Percentiles rank a stretch among this genome's conserved stretches.
Conservation (phyloP, 192 early-diverging fungal species). For the Oehlia diaphana region DNA sequence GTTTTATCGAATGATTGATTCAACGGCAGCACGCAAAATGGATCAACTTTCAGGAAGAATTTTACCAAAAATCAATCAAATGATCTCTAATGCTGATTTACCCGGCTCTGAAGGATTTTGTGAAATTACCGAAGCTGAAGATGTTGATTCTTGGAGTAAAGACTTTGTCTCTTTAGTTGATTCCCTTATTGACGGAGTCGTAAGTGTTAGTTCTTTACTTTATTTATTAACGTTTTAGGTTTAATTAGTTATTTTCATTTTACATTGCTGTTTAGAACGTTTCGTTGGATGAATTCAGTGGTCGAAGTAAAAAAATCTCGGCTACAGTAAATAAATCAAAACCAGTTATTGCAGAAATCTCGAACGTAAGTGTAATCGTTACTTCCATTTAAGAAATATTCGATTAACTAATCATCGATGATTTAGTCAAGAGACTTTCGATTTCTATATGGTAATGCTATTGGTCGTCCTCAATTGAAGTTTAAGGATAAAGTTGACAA, state of each 20-base stretch:
- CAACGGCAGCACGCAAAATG: background rate
- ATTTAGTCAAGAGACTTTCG: slow-evolving; percentile 22
- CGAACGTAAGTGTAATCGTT: slow-evolving; percentile 18
- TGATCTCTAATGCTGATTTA: slow-evolving; percentile 2
- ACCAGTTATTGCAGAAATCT: slow-evolving; percentile 48
- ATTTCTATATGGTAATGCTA: slow-evolving; percentile 68
- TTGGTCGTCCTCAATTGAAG: slow-evolving; percentile 81
- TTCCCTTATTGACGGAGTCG: background rate
- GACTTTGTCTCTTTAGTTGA: slow-evolving; percentile 1
- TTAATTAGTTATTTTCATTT: background rate
- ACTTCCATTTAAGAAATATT: background rate
- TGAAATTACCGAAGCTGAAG: background rate
- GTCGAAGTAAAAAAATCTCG: slow-evolving; percentile 41
- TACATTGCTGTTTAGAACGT: slow-evolving; percentile 41
- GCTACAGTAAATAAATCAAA: slow-evolving; percentile 43
- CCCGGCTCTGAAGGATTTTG: background rate
- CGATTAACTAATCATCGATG: background rate
- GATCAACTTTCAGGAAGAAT: background rate
- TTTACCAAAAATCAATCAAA: background rate
- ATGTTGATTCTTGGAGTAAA: slow-evolving; percentile 10
- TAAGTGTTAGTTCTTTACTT: background rate
- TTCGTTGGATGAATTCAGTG: slow-evolving; percentile 70
- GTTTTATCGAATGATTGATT: slow-evolving; percentile 10
- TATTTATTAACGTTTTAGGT: no score
- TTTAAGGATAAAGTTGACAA: slow-evolving; percentile 93